Evolutionary conservation across 352 stramenopile genomes (phyloP), one percentile per base, ranked within the genome.

Genomic region (Pythium monospermum): DNA sequence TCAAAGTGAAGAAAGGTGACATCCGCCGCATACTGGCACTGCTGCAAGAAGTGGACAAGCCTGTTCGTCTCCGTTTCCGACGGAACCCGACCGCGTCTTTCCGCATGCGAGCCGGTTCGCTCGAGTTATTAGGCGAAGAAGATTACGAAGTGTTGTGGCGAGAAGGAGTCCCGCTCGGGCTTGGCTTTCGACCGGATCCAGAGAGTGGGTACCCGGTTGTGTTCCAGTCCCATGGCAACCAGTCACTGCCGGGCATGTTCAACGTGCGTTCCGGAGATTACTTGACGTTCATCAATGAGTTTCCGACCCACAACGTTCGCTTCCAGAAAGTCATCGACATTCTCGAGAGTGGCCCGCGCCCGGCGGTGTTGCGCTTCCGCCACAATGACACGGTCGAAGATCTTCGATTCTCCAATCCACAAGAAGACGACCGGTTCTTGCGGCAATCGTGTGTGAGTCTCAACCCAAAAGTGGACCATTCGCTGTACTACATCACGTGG

Each of bases 251-350:
- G 4, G 81, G 78, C 23, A 92, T 92, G 81, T 92, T 90, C 60
- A 92, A 92, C 42, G 81, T 92, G n/a, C 74, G 81, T 22, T 72
- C 71, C 15, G 81, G 81, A 3, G 81, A 92, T 19, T 83, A 85
- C 40, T 52, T 92, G 27, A 84, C 85, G 19, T 90, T 92, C 50
- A 92, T 92, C 63, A 92, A 92, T 43, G 81, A 92, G 57, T 90
- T 92, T 49, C 87, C 78, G 21, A 92, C 81, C 1, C 76, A 81
- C 33, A 76, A 77, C 21, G 77, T 92, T 36, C 76, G 79, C 7
- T 92, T 92, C 61, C 76, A 92, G 54, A 92, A 92, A 53, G 79
- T 92, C 16, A 90, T 92, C 33, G 81, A 92, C 47, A 92, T 92
- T 18, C 36, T 92, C 10, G 81, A 92, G 58, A 92, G 81, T 41